Conservation (phyloP, 2,329 filamentous ascomycete genomes). For the Apiospora sp. region DNA sequence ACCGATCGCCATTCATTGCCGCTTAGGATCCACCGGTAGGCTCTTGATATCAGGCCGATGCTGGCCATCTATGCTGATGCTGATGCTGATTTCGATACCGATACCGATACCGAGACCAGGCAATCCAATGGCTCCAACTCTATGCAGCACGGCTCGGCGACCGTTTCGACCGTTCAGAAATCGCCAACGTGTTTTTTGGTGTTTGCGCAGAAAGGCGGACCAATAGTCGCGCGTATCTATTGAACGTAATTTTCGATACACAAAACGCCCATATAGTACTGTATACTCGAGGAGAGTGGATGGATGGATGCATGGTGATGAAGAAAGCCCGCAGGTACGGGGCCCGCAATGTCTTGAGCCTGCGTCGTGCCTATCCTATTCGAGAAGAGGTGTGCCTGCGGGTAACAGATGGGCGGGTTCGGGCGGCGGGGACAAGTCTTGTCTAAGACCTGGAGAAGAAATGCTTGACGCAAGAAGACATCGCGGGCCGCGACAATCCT, state of each 20-base stretch:
- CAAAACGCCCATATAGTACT: background rate
- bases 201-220: background rate
- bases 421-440: background rate
- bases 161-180: background rate
- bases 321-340: background rate
- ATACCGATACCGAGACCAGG: background rate
- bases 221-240: background rate
- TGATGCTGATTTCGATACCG: background rate
- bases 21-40: background rate
- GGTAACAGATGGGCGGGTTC: background rate
- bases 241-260: background rate
- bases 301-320: background rate
- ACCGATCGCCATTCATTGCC: background rate
- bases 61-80: background rate
- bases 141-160: conserved; percentile 1
- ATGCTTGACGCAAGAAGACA: background rate
- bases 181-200: background rate
- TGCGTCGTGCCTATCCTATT: background rate
- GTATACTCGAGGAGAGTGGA: background rate
- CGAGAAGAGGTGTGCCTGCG: background rate
- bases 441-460: conserved; percentile 8
- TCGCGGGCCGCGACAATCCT: background rate
- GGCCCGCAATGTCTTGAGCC: background rate
- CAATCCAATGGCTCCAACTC: background rate
- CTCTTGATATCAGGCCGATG: no score